Evolutionary conservation across 257 asterid genomes (phyloP), one percentile per base, ranked within the genome.

Genomic region (Nicotiana obtusifolia): DNA sequence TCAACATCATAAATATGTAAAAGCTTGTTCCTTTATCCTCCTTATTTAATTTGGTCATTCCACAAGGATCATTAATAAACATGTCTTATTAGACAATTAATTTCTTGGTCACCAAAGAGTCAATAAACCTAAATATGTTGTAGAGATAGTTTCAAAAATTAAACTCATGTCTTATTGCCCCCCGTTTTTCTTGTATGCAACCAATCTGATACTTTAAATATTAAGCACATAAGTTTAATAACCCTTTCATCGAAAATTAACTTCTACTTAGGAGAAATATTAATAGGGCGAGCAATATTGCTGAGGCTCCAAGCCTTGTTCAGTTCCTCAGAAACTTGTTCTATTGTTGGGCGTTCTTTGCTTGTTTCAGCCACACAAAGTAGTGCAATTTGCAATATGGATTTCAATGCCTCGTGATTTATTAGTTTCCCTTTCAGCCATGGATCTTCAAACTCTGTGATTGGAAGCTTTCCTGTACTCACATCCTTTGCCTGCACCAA

Each of bases 401-500:
- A 90, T 78, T 92, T 88, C 59, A 91, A 92, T 80, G 90, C 97
- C 20, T 83, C 87, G 7, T 65, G 77, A 77, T 87, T 84, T 22
- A 24, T 24, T 31, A 89, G 77, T 30, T 85, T 81, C n/a, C 91
- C 95, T 75, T 83, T 77, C 88, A 94, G 67, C 64, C 56, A 85
- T 4, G 86, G 90, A 54, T 94, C 98, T 82, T 92, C 93, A 82
- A 94, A 90, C 84, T 92, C 97, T 1, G 76, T 64, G 1, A 94
- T 82, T 53, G 97, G 95, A 7, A 95, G 89, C 82, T 87, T 91
- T 14, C 87, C 88, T 85, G 71, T 88, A 86, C 86, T 88, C 84
- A 92, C 97, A 82, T 92, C 95, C 83, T 86, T 94, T 15, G 97
- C 97, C 97, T 94, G 96, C 89, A 91, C 28, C 64, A 19, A 13